Percentiles rank a stretch among this genome's conserved stretches.
These are phyloP conservation scores for Penicillium macrosclerotiorum DNA, from an alignment of 495 filamentous ascomycete species.

Conservation along the genomic window DNA sequence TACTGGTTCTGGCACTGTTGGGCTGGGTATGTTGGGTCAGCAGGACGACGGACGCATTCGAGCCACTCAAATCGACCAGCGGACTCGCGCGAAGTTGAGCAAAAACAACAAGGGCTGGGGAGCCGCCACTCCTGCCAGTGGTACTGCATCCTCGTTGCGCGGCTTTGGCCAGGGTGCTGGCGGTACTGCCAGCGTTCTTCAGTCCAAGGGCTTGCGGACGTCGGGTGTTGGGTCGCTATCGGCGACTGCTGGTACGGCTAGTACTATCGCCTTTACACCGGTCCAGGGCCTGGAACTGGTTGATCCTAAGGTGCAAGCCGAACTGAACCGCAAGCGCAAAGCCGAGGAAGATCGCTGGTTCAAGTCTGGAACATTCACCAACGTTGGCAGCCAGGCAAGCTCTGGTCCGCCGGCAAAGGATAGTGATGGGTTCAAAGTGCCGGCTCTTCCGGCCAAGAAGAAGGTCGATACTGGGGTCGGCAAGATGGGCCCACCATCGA, in stretches of 20 bases:
- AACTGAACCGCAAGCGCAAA: conserved; percentile 78
- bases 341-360: conserved; percentile 96
- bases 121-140: conserved; percentile 59
- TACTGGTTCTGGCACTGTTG: conserved; percentile 78
- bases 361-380: conserved; percentile 92
- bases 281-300: conserved; percentile 94
- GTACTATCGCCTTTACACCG: conserved; percentile 87
- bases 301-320: conserved; percentile 85
- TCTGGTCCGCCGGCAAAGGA: conserved; percentile 21
- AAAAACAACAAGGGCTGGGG: conserved; percentile 98
- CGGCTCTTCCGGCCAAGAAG: conserved; percentile 43
- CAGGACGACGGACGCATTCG: conserved; percentile 83
- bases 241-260: conserved; percentile 67
- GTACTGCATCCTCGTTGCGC: conserved; percentile 71
- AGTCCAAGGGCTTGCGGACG: conserved; percentile 68
- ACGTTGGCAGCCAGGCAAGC: conserved; percentile 60
- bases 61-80: conserved; percentile 84
- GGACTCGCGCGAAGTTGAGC: conserved; percentile 85
- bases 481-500: conserved; percentile 44
- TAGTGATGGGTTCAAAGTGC: conserved; percentile 52
- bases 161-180: conserved; percentile 65
- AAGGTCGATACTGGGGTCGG: conserved; percentile 44
- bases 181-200: conserved; percentile 64
- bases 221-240: conserved; percentile 72
- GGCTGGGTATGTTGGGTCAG: conserved; percentile 93